phyloP scores from a whole-genome alignment of 2,329 filamentous ascomycete genomes.

The Tolypocladium nubicola region DNA sequence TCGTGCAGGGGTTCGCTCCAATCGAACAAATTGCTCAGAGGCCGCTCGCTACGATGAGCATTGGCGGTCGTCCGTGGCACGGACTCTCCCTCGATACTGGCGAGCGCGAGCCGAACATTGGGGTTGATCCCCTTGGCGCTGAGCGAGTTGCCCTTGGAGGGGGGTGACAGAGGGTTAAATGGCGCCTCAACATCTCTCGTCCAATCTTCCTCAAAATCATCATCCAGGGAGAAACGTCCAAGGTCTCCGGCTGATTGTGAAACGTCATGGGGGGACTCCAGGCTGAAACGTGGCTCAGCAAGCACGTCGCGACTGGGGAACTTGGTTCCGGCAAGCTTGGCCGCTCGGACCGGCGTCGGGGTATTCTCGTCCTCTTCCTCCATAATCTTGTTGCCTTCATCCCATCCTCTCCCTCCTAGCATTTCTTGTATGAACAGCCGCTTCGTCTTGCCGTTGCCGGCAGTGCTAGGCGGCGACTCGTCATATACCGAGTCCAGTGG shows the following conservation, averaged over 20 bases:
- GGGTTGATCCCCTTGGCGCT: constrained; percentile 43
- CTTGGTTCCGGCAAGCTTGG: constrained; percentile 17
- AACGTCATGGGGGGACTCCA: constrained; percentile 19
- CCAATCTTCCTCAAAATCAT: constrained; percentile 56
- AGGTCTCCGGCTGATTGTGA: constrained; percentile 28
- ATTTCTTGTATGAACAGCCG: constrained; percentile 50
- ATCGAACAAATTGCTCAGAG: constrained; percentile 63
- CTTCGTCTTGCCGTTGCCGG: constrained; percentile 41
- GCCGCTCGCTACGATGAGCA: constrained; percentile 30
- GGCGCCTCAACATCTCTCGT: constrained; percentile 40
- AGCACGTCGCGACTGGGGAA: constrained; percentile 3
- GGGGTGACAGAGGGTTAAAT: constrained; percentile 48
- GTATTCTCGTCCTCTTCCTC: constrained; percentile 53
- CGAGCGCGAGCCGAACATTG: constrained; percentile 42
- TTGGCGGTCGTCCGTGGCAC: constrained; percentile 11
- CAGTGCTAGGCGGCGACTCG: constrained; percentile 57
- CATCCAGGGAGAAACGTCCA: constrained; percentile 44
- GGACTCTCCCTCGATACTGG: constrained; percentile 38
- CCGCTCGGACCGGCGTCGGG: constrained; percentile 37
- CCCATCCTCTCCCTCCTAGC: constrained; percentile 42
- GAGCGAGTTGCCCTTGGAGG: constrained; percentile 37
- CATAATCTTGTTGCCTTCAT: constrained; percentile 45
- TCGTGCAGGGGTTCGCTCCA: constrained; percentile 62
- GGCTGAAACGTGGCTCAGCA: constrained; percentile 15
- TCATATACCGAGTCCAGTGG: constrained; percentile 74